Base-by-base conservation (phyloP, 1,139 yeast species). In the Saccharomyces hybrid region DNA sequence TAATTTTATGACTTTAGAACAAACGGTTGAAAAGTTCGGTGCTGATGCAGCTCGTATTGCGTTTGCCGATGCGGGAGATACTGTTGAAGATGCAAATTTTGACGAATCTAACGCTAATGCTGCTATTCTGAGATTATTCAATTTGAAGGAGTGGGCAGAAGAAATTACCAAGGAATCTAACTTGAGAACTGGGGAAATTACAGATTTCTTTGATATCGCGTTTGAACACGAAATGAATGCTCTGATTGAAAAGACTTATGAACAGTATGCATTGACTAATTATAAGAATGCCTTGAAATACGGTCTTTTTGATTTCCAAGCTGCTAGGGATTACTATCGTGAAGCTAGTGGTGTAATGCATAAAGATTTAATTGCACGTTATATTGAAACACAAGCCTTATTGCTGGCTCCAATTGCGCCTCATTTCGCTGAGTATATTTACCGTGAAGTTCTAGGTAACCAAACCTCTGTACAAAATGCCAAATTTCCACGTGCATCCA, bases 41-140 rank as follows among this genome's bases (percentile, higher is more conserved):
- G 96, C 99, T 52, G 99, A 95, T 73, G 98, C 98, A 47, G 79
- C 96, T 23, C 86, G 99, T 78, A 88, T 95, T 72, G 97, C 99
- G 8, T 77, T 95, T 64, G 99, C 99, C 44, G 98, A 95, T 76
- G 97, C 97, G 55, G 99, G 99, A 77, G 99, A 95, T 70, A 77
- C 95, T 50, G 83, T 90, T 61, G 99, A 93, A 74, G 99, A 95
- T 73, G 99, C 99, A 56, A 95, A 95, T 76, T 88, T 95, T 67
- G 99, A 93, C 68, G 99, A 95, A 74, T 78, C 90, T 59, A 91
- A 86, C 65, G 99, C 99, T 54, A 95, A 95, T 67, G 97, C 99
- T 50, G 97, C 98, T 47, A 91, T 95, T 70, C 81, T 93, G 71
- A 88, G 99, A 76, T 80, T 95, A 68, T 87, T 83, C 71, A 93